Conservation (phyloP, 768 basidiomycete species). For the Suillus variegatus region DNA sequence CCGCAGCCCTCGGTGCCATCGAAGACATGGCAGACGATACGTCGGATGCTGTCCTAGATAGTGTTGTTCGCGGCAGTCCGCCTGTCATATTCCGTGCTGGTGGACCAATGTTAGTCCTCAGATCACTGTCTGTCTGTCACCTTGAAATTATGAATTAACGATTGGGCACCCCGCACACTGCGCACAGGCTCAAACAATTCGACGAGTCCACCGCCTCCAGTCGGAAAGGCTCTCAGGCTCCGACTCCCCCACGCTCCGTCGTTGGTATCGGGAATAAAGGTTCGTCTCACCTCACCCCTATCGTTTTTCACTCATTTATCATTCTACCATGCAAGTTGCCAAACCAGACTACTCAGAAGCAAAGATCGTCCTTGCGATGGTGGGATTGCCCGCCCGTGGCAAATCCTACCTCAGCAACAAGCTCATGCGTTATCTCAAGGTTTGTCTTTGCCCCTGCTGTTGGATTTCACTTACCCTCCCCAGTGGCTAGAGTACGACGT, state of each 20-base stretch:
- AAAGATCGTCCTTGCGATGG: constrained; percentile 98
- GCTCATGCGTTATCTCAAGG: constrained; percentile 93
- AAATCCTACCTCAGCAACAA: constrained; percentile 99
- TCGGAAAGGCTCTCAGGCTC: constrained; percentile 67
- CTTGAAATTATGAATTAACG: not conserved
- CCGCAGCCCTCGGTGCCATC: constrained; percentile 19
- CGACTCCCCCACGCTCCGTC: constrained; percentile 80
- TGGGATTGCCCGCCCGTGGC: constrained; percentile 95
- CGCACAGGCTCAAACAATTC: constrained; percentile 71
- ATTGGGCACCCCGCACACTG: constrained; percentile 23
- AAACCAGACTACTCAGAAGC: constrained; percentile 99
- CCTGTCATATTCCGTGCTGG: constrained; percentile 72
- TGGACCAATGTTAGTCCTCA: constrained; percentile 62
- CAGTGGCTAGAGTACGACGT: constrained; percentile 99
- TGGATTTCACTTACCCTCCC: constrained; percentile 4
- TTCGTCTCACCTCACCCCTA: constrained; percentile 28
- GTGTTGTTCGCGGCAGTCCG: constrained; percentile 29
- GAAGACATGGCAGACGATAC: constrained; percentile 25
- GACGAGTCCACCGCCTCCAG: constrained; percentile 75
- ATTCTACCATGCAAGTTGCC: constrained; percentile 54
- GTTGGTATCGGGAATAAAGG: constrained; percentile 91
- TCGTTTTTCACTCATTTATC: constrained; percentile 8
- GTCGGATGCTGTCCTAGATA: constrained; percentile 16
- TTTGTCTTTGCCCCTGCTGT: constrained; percentile 34
- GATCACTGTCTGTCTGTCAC: constrained; percentile 2